Evolutionary conservation across 495 filamentous ascomycete species (phyloP).

Genomic region (Parachaetomium inaequale): DNA sequence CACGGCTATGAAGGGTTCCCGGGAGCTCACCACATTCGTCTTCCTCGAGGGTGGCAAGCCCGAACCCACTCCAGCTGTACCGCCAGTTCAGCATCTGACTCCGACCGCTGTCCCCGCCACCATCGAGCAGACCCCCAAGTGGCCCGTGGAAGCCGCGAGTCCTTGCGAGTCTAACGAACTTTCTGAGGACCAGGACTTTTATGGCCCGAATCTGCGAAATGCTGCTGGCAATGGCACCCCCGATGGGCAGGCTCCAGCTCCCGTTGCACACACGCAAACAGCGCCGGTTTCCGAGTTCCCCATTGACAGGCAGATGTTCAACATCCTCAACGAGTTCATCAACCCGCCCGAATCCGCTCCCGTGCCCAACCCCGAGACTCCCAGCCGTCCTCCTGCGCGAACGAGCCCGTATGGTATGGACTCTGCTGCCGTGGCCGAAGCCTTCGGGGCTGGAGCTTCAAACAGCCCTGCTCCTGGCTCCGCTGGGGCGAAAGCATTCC

Average conservation of each 20-base stretch:
- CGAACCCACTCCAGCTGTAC: not conserved
- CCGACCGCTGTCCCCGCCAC: not conserved
- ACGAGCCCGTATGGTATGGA: conserved; percentile 42
- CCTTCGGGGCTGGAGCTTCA: conserved; percentile 29
- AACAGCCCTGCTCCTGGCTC: conserved; percentile 36
- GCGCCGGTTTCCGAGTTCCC: conserved; percentile 25
- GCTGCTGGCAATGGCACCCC: not conserved
- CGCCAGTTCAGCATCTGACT: not conserved
- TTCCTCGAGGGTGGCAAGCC: conserved; percentile 28
- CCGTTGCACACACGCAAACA: not conserved
- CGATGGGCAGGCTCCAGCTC: not conserved
- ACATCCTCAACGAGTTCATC: conserved; percentile 44
- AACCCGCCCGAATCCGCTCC: conserved; percentile 32
- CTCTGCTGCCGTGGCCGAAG: conserved; percentile 37
- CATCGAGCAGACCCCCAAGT: not conserved
- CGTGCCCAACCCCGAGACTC: not conserved
- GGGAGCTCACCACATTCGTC: conserved; percentile 21
- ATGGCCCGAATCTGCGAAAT: conserved; percentile 17
- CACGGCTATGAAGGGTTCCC: conserved; percentile 10
- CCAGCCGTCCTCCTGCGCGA: conserved; percentile 14
- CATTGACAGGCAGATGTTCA: conserved; percentile 35
- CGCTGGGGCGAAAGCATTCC: conserved; percentile 38
- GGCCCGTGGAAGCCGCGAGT: conserved; percentile 1
- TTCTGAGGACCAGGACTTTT: conserved; percentile 30
- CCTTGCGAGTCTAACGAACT: conserved; percentile 26